Evolutionary conservation across 1,139 yeast genomes (phyloP), one percentile per base, ranked within the genome.

Genomic region (Candida sanyaensis): DNA sequence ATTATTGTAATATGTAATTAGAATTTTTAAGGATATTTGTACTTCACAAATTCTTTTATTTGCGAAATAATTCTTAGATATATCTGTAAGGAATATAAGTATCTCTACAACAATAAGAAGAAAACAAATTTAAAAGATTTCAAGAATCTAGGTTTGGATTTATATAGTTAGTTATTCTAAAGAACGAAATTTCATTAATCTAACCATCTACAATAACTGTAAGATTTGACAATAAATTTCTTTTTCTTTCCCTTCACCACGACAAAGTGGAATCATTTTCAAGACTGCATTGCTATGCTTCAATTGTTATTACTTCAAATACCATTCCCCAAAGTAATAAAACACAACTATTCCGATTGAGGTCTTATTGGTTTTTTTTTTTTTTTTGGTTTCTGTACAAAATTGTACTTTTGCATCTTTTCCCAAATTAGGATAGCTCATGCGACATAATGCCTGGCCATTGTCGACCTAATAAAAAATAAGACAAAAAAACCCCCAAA

Each of bases 231-330:
- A 30, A 31, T 12, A 13, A 31, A 17, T 30, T n/a, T 40, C 36
- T 30, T 40, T 40, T 40, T 40, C 42, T 31, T 40, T 40, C 37
- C 30, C 42, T 40, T 6, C 21, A 21, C 1, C 9, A 29, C 9
- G 21, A 17, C 21, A 17, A 39, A 30, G 27, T 28, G 11, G n/a
- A 30, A 39, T 12, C 10, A 39, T 30, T 23, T 29, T 30, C 36
- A 30, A 31, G 23, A 40, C 32, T 31, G 42, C 42, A 40, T 40
- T 40, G 42, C 37, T 40, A 40, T 40, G 42, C 36, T 12, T 21
- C 27, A 17, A 29, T 13, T 29, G 33, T 38, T 28, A 30, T 38
- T 29, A 17, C 33, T 38, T 29, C 34, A 38, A 29, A 24, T 13
- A 9, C 24, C 10, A 31, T 5, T 13, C n/a, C 5, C 28, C 28